Base-by-base conservation (phyloP, 2,329 filamentous ascomycete species). In the Colletotrichum lentis region DNA sequence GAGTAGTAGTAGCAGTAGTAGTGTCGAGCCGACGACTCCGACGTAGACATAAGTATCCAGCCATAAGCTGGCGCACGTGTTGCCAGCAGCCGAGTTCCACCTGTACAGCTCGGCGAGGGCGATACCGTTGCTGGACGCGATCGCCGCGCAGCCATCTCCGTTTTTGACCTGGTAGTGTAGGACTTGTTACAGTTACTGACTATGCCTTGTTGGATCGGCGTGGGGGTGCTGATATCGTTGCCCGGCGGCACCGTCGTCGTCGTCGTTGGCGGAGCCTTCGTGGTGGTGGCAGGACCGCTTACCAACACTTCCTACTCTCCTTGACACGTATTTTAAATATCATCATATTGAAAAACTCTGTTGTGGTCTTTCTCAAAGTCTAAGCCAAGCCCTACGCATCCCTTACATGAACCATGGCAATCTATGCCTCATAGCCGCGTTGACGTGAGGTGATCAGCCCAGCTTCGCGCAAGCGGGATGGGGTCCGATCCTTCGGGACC, bases 171-270 rank as follows among this genome's bases (percentile, higher is more conserved):
- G n/a, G n/a, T n/a, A n/a, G n/a, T 47, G 43, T 73, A 58, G 53
- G 71, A 73, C 41, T 43, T 68, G 41, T 70, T 72, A 67, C 71
- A 73, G 52, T 57, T 69, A 10, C 20, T 31, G 11, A 61, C 60
- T 67, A 73, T 72, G 43, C 65, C 61, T 20, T 11, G 5, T 63
- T 69, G 67, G 7, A 61, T 63, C 12, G 70, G 69, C 14, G 35
- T 52, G 11, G 70, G 69, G 14, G 71, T 72, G 8, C n/a, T 24
- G 52, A 72, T 57, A 22, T 69, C 69, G 20, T 71, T 65, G 52
- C 41, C 64, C 12, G 61, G 27, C n/a, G n/a, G n/a, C n/a, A n/a
- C n/a, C 27, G 27, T 7, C 27, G 27, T 27, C 5, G 27, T 27
- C 27, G 27, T 27, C 27, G 27, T 27, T 27, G 27, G 27, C 27